These are phyloP conservation scores for Wickerhamomyces pijperi DNA, from an alignment of 805 yeast genomes.

Conservation along the genomic window DNA sequence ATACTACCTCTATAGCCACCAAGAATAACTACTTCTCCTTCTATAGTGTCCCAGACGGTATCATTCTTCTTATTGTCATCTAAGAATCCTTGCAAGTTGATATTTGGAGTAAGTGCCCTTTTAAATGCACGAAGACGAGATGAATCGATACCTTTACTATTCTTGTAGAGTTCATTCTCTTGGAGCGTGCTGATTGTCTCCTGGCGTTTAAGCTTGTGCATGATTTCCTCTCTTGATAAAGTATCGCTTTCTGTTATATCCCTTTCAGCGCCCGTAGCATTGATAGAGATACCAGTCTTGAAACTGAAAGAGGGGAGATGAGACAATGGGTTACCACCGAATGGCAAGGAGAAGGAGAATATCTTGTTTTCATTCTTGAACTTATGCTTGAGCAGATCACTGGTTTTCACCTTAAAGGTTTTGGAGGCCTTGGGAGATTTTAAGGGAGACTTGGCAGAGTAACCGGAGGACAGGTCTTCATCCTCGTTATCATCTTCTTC, in stretches of 20 bases:
- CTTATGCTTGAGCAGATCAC: slow-evolving; percentile 8
- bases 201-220: slow-evolving; percentile 31
- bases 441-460: too few species aligned
- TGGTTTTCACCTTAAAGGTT: slow-evolving; percentile 5
- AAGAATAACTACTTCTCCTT: slow-evolving; percentile 69
- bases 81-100: slow-evolving; percentile 15
- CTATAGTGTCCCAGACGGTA: slow-evolving; percentile 44
- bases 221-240: slow-evolving; percentile 16
- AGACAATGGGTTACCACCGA: slow-evolving; percentile 22
- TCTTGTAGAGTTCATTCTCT: slow-evolving; percentile 47
- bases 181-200: slow-evolving; percentile 50
- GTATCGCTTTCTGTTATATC: slow-evolving; percentile 1
- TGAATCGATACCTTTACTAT: slow-evolving; percentile 47
- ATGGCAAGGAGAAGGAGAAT: slow-evolving; percentile 27
- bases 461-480: too few species aligned
- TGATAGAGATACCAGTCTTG: slow-evolving; percentile 1
- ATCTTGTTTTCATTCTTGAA: slow-evolving; percentile 20
- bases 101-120: slow-evolving; percentile 45
- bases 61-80: slow-evolving; percentile 19
- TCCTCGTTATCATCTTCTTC: too few species aligned
- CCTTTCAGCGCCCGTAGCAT: slow-evolving; percentile 6
- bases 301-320: slow-evolving; percentile 15
- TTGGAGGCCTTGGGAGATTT: too few species aligned
- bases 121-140: slow-evolving; percentile 62
- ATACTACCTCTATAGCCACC: slow-evolving; percentile 89